These are phyloP conservation scores for Vairimorpha ceranae DNA, from an alignment of 371 early-diverging fungal species.

Conservation along the genomic window DNA sequence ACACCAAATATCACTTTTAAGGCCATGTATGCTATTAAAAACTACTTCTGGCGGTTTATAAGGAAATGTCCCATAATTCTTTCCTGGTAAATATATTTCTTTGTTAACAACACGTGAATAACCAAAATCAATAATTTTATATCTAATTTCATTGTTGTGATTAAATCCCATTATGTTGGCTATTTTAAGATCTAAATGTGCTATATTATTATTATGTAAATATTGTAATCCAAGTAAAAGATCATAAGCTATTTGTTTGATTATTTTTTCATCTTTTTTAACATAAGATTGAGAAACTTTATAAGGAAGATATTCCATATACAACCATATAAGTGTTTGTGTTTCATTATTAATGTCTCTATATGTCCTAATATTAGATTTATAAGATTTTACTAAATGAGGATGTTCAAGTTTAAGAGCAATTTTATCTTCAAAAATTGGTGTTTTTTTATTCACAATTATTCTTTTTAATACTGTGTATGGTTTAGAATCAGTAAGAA, in stretches of 20 bases:
- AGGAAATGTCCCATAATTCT: constrained; percentile 64
- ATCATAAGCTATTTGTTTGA: constrained; percentile 56
- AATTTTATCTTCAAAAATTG: constrained; percentile 56
- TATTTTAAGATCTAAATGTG: constrained; percentile 64
- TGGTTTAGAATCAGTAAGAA: constrained; percentile 21
- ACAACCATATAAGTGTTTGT: constrained; percentile 62
- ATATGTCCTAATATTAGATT: constrained; percentile 38
- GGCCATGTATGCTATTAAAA: constrained; percentile 57
- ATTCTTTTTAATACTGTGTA: constrained; percentile 59
- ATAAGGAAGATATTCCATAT: constrained; percentile 56
- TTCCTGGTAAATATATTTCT: constrained; percentile 48
- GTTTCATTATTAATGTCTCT: constrained; percentile 36
- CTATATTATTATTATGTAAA: constrained; percentile 57
- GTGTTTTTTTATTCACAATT: constrained; percentile 49
- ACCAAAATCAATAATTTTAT: constrained; percentile 64
- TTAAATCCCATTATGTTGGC: constrained; percentile 63
- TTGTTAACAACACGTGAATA: constrained; percentile 48
- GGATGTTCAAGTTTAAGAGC: constrained; percentile 33
- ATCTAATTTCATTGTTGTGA: constrained; percentile 34
- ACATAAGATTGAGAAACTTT: constrained; percentile 52
- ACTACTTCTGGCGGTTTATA: constrained; percentile 64
- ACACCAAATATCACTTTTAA: constrained; percentile 62
- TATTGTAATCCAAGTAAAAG: constrained; percentile 56
- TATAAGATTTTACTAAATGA: constrained; percentile 54
- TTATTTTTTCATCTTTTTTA: constrained; percentile 53